Evolutionary conservation across 2,329 filamentous ascomycete genomes (phyloP).

Genomic region (Eutypa lata): DNA sequence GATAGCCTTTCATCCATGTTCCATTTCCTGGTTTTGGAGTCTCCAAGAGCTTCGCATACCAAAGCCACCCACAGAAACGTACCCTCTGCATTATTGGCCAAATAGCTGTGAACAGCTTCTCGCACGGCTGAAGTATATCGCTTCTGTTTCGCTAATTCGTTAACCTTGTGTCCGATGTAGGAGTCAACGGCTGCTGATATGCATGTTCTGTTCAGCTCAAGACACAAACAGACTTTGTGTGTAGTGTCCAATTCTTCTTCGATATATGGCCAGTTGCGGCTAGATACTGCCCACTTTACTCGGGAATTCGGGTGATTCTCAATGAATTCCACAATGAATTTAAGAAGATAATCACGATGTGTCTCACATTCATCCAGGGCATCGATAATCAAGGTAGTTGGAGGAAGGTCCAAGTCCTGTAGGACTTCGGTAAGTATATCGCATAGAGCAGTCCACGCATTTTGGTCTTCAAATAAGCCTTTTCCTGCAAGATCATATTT

Average conservation of each 20-base stretch:
- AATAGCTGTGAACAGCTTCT: background rate
- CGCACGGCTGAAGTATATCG: background rate
- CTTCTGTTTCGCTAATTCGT: background rate
- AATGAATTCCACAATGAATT: slow-evolving; percentile 7
- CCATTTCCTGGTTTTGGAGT: background rate
- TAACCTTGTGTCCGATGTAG: slow-evolving; percentile 33
- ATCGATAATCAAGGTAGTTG: slow-evolving; percentile 13
- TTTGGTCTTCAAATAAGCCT: slow-evolving; percentile 35
- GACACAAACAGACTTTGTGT: no score
- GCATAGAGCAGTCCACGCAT: slow-evolving; percentile 33
- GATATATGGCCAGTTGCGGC: slow-evolving; percentile 39
- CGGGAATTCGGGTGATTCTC: no score
- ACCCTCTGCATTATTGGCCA: slow-evolving; percentile 26
- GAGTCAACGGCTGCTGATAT: slow-evolving; percentile 30
- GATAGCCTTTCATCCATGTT: background rate
- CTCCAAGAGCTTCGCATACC: background rate
- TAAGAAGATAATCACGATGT: background rate
- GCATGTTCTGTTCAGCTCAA: slow-evolving; percentile 34
- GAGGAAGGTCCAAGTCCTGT: slow-evolving; percentile 25
- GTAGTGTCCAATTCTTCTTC: slow-evolving; percentile 24
- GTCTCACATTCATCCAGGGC: background rate
- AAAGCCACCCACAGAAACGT: slow-evolving; percentile 32
- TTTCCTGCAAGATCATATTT: slow-evolving; percentile 32
- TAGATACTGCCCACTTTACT: slow-evolving; percentile 45
- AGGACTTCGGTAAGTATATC: slow-evolving; percentile 38